These are phyloP conservation scores for Haematococcus sp. DNA, from an alignment of 139 green algal species.

Conservation along the genomic window DNA sequence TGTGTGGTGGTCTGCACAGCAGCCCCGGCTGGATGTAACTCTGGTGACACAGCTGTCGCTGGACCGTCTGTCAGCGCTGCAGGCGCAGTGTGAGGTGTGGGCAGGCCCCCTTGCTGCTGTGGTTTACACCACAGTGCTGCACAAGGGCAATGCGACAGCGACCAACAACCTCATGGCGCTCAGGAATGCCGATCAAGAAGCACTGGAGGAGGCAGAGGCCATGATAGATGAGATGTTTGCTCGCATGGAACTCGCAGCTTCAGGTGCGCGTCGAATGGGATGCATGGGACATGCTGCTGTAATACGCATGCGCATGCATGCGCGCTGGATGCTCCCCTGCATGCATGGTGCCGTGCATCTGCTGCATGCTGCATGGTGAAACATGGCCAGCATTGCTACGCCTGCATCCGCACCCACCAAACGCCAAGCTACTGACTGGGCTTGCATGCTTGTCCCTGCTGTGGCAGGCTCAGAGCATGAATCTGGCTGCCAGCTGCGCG, in stretches of 20 bases:
- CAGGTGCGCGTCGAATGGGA: not conserved
- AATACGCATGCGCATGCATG: not conserved
- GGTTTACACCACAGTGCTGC: constrained; percentile 24
- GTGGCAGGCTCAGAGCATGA: not conserved
- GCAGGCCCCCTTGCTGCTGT: constrained; percentile 28
- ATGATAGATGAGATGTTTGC: not conserved
- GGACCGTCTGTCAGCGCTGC: constrained; percentile 25
- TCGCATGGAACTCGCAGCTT: not conserved
- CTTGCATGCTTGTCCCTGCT: no score
- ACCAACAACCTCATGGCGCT: not conserved
- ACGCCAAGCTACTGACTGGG: no score
- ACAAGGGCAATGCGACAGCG: not conserved
- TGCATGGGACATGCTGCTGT: not conserved
- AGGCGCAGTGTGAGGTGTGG: constrained; percentile 34
- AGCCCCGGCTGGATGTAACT: constrained; percentile 22
- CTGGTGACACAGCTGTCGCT: constrained; percentile 40
- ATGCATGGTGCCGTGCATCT: no score
- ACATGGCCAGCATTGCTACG: no score
- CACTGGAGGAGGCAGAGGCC: not conserved
- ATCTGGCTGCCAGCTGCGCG: constrained; percentile 15
- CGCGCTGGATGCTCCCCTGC: not conserved
- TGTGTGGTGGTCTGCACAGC: constrained; percentile 22
- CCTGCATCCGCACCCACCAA: no score
- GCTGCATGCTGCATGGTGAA: not conserved
- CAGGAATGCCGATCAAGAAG: not conserved